Base-by-base conservation (phyloP, 805 yeast genomes). In the Saccharomycopsis fibuligera region DNA sequence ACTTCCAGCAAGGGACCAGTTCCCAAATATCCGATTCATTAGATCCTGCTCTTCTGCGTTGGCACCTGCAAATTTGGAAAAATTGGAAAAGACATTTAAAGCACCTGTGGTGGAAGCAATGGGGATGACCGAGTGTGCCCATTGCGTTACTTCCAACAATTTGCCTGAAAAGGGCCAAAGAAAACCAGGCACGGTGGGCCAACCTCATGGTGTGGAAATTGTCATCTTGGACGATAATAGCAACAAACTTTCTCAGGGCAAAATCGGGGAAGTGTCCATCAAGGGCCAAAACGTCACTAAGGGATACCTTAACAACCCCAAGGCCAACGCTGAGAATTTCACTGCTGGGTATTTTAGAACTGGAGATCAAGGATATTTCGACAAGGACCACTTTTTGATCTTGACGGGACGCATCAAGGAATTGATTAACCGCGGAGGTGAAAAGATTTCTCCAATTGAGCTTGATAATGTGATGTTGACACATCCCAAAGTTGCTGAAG, bases 111-210 rank as follows among this genome's bases (percentile, higher is more conserved):
- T 82, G 14, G 90, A 83, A 61, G 89, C 89, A 0, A 83, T 83
- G 59, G 89, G 88, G 3, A 82, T 83, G 87, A 83, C 89, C 1
- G 90, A 83, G 60, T 86, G 86, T 1, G 73, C 86, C n/a, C 89
- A 83, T 62, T 88, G 83, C 62, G 83, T 83, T 81, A 78, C 86
- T 9, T 81, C 88, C 2, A 83, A 83, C 62, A 73, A 76, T 55
- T 63, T 81, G 37, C 86, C 86, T 33, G 81, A 83, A 9, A 37
- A 27, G 16, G 83, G 81, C 12, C 62, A 71, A 52, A 70, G 86
- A 54, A 77, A 75, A 63, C 78, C 87, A 8, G 87, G 88, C 14
- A 79, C 88, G 4, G 88, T 83, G 21, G 87, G 88, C 3, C 79
- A 74, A 50, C 85, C 86, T n/a, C 44, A 6, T 56, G 87, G 87